phyloP scores from a whole-genome alignment of 768 basidiomycete species.

The Leccinellum rugosiceps region DNA sequence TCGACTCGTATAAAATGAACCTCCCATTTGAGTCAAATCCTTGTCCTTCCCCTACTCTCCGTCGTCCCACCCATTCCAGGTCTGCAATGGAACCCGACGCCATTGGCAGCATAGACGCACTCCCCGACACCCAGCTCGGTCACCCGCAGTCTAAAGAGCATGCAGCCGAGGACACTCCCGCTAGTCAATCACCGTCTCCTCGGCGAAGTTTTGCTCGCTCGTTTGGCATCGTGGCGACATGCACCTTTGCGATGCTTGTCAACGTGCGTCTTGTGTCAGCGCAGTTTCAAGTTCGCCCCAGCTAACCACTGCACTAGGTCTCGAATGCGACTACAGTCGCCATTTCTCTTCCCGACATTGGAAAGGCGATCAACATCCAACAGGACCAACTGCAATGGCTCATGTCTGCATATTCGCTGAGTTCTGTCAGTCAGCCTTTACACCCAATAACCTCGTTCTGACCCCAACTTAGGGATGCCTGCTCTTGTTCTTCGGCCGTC shows the following conservation, averaged over 20 bases:
- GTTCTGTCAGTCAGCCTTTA: conserved; percentile 45
- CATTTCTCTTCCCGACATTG: conserved; percentile 32
- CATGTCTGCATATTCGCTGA: conserved; percentile 62
- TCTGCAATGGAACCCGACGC: no score
- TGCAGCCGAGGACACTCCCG: no score
- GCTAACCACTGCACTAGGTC: conserved; percentile 19
- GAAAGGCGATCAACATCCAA: conserved; percentile 41
- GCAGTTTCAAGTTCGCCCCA: not conserved
- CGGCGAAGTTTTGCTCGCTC: conserved; percentile 24
- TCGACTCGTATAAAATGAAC: no score
- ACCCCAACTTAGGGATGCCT: no score
- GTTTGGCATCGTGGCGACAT: conserved; percentile 25
- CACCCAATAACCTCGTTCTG: no score
- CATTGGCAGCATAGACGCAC: no score
- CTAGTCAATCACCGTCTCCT: not conserved
- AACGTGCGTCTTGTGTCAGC: conserved; percentile 26
- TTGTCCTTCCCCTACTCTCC: no score
- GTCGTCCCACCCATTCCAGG: no score
- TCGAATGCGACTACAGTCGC: conserved; percentile 42
- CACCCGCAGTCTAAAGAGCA: no score
- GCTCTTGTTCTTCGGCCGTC: no score
- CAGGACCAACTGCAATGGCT: conserved; percentile 64
- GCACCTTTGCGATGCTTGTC: conserved; percentile 30
- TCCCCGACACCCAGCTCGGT: no score
- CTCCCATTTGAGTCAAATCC: no score